Conservation (phyloP, 441 rosid genomes). For the Francoa sonchifolia region DNA sequence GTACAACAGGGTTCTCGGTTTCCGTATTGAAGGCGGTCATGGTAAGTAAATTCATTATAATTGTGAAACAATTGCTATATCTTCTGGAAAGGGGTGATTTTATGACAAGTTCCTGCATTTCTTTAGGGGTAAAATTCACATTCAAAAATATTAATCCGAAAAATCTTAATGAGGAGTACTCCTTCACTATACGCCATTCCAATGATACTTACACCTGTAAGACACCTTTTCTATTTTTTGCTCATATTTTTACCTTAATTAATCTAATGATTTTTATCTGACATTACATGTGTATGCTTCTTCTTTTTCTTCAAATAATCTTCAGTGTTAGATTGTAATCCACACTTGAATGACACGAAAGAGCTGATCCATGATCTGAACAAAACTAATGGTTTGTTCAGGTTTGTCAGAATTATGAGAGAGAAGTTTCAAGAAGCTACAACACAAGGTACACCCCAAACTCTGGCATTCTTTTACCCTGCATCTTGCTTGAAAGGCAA, state of each 20-base stretch:
- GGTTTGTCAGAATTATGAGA: slow-evolving; percentile 61
- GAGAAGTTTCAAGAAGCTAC: slow-evolving; percentile 49
- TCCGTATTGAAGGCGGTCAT: slow-evolving; percentile 2
- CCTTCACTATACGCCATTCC: slow-evolving; percentile 1
- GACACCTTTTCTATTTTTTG: not conserved
- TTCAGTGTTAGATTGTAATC: slow-evolving; percentile 75
- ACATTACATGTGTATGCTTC: not conserved
- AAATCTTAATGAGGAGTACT: slow-evolving; percentile 2
- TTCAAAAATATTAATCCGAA: slow-evolving; percentile 3
- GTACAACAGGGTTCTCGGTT: slow-evolving; percentile 3
- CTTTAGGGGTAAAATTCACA: slow-evolving; percentile 5
- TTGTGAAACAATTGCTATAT: not conserved
- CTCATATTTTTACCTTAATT: not conserved
- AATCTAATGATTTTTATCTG: not conserved
- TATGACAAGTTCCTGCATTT: not conserved
- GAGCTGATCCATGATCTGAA: slow-evolving; percentile 51
- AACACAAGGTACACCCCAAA: slow-evolving; percentile 24
- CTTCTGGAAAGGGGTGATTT: not conserved
- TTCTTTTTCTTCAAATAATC: slow-evolving; percentile 12
- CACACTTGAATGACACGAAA: slow-evolving; percentile 37
- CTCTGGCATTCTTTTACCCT: slow-evolving; percentile 6
- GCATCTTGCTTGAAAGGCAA: slow-evolving; percentile 6
- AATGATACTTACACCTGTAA: slow-evolving; percentile 1
- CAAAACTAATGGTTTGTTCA: slow-evolving; percentile 53
- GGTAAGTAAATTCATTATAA: not conserved